Evolutionary conservation across 768 basidiomycete genomes (phyloP).

Genomic region (Gymnopilus dilepis): DNA sequence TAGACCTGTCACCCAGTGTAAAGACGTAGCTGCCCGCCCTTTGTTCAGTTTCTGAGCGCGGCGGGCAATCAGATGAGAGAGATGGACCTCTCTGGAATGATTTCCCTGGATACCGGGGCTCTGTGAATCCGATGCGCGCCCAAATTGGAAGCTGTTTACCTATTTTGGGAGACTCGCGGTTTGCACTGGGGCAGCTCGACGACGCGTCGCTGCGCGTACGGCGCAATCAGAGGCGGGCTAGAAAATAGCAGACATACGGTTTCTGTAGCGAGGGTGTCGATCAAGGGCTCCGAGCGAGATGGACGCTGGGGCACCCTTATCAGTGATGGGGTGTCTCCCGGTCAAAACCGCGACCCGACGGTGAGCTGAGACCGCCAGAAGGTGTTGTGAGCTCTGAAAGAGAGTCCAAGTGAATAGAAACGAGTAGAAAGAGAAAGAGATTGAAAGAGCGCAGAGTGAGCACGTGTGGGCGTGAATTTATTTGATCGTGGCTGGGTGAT

Average conservation of each 20-base stretch:
- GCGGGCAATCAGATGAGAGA: too few relatives aligned
- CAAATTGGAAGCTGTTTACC: slow-evolving; percentile 10
- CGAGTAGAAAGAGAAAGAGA: not conserved
- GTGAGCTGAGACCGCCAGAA: not conserved
- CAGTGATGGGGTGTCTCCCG: not conserved
- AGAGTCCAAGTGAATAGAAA: too few relatives aligned
- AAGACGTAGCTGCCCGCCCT: too few relatives aligned
- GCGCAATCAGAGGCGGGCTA: not conserved
- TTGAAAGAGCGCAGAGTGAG: slow-evolving; percentile 1
- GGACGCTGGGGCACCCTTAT: not conserved
- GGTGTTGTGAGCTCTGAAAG: too few relatives aligned
- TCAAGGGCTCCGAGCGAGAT: not conserved
- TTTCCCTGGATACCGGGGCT: too few relatives aligned
- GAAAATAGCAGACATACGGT: not conserved
- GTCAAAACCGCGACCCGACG: not conserved
- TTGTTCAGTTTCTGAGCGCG: too few relatives aligned
- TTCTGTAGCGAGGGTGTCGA: not conserved
- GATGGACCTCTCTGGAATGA: too few relatives aligned
- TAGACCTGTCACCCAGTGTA: too few relatives aligned
- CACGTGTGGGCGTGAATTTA: slow-evolving; percentile 14
- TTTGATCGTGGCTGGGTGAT: slow-evolving; percentile 11
- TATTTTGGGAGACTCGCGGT: slow-evolving; percentile 7
- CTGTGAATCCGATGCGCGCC: not conserved
- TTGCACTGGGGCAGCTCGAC: too few relatives aligned
- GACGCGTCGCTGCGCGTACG: slow-evolving; percentile 1